Evolutionary conservation across 352 stramenopile genomes (phyloP).

Genomic region (Phytophthora litchii): DNA sequence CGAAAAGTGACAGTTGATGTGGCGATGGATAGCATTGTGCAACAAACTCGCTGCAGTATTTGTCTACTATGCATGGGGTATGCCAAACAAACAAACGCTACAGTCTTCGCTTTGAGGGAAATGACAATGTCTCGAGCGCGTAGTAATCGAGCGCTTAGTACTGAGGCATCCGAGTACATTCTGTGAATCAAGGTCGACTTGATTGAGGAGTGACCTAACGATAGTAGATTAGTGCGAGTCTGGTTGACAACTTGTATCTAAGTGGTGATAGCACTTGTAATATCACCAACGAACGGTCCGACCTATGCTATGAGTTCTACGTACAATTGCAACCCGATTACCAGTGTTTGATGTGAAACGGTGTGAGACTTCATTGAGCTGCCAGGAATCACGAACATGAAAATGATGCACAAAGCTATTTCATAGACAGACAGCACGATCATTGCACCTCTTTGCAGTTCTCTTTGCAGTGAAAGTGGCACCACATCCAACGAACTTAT

Average conservation of each 20-base stretch:
- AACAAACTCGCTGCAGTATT: constrained; percentile 39
- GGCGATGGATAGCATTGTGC: constrained; percentile 24
- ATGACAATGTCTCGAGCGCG: constrained; percentile 25
- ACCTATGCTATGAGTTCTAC: no score
- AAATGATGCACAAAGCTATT: no score
- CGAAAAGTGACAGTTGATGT: constrained; percentile 48
- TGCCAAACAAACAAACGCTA: constrained; percentile 37
- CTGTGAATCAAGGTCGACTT: constrained; percentile 16
- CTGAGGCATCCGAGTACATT: constrained; percentile 31
- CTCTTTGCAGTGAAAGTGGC: no score
- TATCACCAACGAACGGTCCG: no score
- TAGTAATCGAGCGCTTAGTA: constrained; percentile 32
- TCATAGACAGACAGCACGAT: no score
- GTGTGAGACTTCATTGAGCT: no score
- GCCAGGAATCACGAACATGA: no score
- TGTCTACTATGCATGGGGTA: constrained; percentile 46
- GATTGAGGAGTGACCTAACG: constrained; percentile 7
- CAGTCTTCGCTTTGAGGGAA: constrained; percentile 38
- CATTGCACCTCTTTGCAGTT: no score
- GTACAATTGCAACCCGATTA: no score
- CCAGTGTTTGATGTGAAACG: no score
- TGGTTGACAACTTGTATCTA: not conserved
- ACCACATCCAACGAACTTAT: not conserved
- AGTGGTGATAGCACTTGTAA: not conserved
- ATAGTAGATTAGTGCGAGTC: not conserved